Conservation (phyloP, 257 asterid species). For the Solanum tarapatanum region DNA sequence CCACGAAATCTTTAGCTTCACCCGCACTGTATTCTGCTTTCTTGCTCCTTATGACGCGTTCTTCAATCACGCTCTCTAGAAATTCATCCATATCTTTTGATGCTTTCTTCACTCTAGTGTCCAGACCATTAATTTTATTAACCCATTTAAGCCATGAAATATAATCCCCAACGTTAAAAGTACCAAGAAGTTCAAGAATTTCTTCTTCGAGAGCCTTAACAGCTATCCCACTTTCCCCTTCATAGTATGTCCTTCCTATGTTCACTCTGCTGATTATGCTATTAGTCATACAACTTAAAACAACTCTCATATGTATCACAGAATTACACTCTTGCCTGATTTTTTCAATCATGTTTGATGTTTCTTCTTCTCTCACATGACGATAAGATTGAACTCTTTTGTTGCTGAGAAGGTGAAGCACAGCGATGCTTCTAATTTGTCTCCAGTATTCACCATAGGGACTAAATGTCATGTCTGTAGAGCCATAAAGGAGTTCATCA, state of each 20-base stretch:
- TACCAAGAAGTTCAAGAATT: slow-evolving; percentile 1
- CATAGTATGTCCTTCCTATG: background rate
- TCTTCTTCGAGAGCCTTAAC: background rate
- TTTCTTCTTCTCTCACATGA: background rate
- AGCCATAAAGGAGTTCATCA: background rate
- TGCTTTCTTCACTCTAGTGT: too few species aligned
- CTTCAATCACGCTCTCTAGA: too few species aligned
- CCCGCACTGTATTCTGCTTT: too few species aligned
- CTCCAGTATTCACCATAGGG: slow-evolving; percentile 4
- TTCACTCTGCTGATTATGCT: too few species aligned
- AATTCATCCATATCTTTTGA: too few species aligned
- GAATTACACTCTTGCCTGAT: background rate
- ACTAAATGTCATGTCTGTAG: background rate
- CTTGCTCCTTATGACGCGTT: too few species aligned
- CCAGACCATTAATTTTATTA: background rate
- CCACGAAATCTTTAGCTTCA: too few species aligned
- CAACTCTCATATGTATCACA: background rate
- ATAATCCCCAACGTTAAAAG: slow-evolving; percentile 10
- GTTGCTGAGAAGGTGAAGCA: slow-evolving; percentile 5
- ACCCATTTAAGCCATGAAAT: slow-evolving; percentile 36
- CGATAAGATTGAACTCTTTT: slow-evolving; percentile 1
- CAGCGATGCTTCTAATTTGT: background rate
- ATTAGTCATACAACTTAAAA: too few species aligned
- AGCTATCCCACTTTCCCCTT: slow-evolving; percentile 14
- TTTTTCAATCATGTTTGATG: background rate